Conservation (phyloP, 192 early-diverging fungal genomes). For the Mortierella hygrophila region DNA sequence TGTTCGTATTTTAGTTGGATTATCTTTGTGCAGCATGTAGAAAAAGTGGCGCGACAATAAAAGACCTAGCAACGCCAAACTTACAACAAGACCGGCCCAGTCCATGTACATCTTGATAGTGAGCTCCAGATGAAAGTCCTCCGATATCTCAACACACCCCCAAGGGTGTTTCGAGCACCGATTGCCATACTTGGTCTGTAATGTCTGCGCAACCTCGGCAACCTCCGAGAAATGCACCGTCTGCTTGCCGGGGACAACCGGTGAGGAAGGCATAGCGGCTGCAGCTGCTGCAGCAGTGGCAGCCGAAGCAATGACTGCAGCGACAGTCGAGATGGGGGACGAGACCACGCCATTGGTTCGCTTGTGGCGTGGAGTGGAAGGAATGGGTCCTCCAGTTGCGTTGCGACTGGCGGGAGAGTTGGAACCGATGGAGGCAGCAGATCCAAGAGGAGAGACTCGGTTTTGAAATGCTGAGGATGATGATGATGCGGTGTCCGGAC, state of each 20-base stretch:
- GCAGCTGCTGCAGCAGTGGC: not conserved
- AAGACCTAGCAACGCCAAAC: not conserved
- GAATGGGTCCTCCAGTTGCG: not conserved
- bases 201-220: conserved; percentile 37
- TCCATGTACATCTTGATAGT: conserved; percentile 59
- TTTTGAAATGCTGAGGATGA: not conserved
- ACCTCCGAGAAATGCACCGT: conserved; percentile 52
- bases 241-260: conserved; percentile 20
- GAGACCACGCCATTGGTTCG: conserved; percentile 47
- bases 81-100: conserved; percentile 54
- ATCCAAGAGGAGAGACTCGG: conserved; percentile 30
- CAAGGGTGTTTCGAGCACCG: conserved; percentile 35
- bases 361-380: conserved; percentile 15
- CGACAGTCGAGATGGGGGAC: conserved; percentile 28
- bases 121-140: conserved; percentile 45
- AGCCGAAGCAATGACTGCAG: conserved; percentile 4
- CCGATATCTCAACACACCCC: conserved; percentile 47
- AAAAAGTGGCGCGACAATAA: not conserved
- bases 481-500: conserved; percentile 15
- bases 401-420: conserved; percentile 22
- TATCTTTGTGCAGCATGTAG: not conserved
- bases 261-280: not conserved
- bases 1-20: not conserved
- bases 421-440: conserved; percentile 35
- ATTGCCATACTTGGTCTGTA: conserved; percentile 42